phyloP scores from a whole-genome alignment of 2,329 filamentous ascomycete genomes.

The Periglandula ipomoeae region DNA sequence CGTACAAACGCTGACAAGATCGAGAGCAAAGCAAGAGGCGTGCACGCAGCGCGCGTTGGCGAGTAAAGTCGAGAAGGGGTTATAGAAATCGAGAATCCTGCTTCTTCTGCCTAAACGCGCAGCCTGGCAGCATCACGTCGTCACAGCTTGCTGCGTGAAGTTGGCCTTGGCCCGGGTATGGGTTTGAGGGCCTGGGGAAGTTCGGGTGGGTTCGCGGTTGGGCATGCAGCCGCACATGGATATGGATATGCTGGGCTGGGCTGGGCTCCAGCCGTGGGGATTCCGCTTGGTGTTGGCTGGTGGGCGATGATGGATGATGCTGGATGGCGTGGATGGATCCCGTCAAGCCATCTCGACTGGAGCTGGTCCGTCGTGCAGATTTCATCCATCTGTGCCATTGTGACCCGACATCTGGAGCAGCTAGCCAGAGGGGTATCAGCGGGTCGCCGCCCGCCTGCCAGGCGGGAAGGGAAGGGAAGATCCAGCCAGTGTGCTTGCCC shows the following conservation, averaged over 20 bases:
- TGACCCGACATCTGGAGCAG: no score
- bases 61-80: neutral
- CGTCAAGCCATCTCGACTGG: no score
- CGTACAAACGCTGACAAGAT: neutral
- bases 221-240: neutral
- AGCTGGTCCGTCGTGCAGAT: no score
- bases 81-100: neutral
- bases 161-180: neutral
- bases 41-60: neutral
- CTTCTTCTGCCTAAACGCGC: neutral
- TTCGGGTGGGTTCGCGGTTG: neutral
- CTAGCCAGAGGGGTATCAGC: no score
- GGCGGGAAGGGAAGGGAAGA: no score
- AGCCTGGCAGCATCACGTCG: constrained; percentile 1
- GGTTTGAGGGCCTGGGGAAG: neutral
- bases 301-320: no score
- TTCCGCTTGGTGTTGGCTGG: no score
- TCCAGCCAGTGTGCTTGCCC: no score
- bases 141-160: neutral
- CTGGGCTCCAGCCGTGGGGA: no score
- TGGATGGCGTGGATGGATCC: no score
- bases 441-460: no score
- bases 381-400: no score
- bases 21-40: neutral
- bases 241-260: neutral